Conservation (phyloP, 2,329 filamentous ascomycete species). For the Colletotrichum abscissum region DNA sequence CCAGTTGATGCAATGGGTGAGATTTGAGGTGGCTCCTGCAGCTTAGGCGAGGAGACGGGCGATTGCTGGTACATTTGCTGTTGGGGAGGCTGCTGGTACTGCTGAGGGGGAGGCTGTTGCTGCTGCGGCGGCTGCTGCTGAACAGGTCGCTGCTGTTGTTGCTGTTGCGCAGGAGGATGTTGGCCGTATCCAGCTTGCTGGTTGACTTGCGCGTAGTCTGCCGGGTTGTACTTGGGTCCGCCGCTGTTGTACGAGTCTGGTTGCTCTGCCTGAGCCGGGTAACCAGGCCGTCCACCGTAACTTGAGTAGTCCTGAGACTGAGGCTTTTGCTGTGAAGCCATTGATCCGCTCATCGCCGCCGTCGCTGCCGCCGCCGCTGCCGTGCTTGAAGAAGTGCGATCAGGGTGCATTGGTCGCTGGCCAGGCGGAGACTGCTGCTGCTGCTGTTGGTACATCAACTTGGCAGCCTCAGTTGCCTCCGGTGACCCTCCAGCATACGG, state of each 20-base stretch:
- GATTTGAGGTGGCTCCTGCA: slow-evolving; percentile 33
- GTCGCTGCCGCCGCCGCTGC: slow-evolving; percentile 66
- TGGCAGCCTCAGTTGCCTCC: slow-evolving; percentile 73
- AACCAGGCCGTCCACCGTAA: slow-evolving; percentile 44
- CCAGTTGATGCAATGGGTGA: slow-evolving; percentile 44
- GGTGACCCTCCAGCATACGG: slow-evolving; percentile 45
- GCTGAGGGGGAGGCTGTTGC: slow-evolving; percentile 41
- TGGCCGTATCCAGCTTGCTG: slow-evolving; percentile 63
- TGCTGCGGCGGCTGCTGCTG: slow-evolving; percentile 44
- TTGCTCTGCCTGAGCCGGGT: slow-evolving; percentile 39
- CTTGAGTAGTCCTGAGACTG: slow-evolving; percentile 46
- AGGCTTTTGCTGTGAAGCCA: slow-evolving; percentile 46
- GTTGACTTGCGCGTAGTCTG: slow-evolving; percentile 76
- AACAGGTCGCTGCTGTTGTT: slow-evolving; percentile 43
- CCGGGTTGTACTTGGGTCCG: slow-evolving; percentile 80
- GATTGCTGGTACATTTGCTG: slow-evolving; percentile 44
- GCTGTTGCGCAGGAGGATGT: slow-evolving; percentile 43
- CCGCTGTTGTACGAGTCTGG: slow-evolving; percentile 58
- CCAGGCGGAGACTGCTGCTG: slow-evolving; percentile 57
- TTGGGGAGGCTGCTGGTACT: slow-evolving; percentile 51
- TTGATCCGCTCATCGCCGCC: slow-evolving; percentile 66
- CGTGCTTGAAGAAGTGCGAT: slow-evolving; percentile 64
- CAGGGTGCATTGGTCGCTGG: slow-evolving; percentile 61
- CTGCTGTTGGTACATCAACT: slow-evolving; percentile 64
- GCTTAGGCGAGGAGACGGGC: slow-evolving; percentile 32